A percentile compares a stretch with the other conserved stretches of the same genome.
Conservation (phyloP, 805 yeast species). For the Komagataella mondaviorum region DNA sequence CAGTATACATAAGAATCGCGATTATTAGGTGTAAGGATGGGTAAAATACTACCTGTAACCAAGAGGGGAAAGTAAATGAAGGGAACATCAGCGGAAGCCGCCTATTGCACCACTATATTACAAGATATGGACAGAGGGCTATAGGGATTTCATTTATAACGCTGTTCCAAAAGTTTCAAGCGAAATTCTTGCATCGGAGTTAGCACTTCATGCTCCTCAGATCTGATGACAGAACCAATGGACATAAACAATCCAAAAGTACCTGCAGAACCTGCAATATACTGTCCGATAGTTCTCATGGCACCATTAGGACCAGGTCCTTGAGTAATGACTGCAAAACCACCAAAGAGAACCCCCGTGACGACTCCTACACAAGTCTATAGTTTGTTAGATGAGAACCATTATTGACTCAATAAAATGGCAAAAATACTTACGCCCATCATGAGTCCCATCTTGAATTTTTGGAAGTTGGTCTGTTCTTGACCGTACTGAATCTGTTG, state of each 20-base stretch:
- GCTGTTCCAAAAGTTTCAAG: not conserved
- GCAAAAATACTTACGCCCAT: slow-evolving; percentile 57
- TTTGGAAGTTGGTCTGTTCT: slow-evolving; percentile 83
- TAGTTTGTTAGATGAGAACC: not conserved
- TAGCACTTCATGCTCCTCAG: slow-evolving; percentile 30
- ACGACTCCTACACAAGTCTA: slow-evolving; percentile 77
- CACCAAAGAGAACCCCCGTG: slow-evolving; percentile 90
- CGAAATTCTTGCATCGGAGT: slow-evolving; percentile 7
- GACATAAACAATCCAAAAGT: slow-evolving; percentile 96
- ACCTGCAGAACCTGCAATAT: slow-evolving; percentile 92
- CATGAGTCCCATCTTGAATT: slow-evolving; percentile 95
- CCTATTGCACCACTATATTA: not conserved
- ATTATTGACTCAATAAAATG: not conserved
- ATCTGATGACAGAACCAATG: slow-evolving; percentile 83
- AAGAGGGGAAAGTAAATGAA: not conserved
- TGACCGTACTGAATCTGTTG: slow-evolving; percentile 49
- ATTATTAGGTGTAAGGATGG: not conserved
- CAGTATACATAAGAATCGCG: not conserved
- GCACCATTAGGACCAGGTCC: slow-evolving; percentile 99
- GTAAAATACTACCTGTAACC: not conserved
- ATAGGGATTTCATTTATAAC: not conserved
- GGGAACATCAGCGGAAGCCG: not conserved
- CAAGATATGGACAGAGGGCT: not conserved
- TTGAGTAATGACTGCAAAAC: slow-evolving; percentile 75
- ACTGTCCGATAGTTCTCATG: slow-evolving; percentile 92